Evolutionary conservation across 805 yeast genomes (phyloP).

Genomic region (Candida dajiaensis): DNA sequence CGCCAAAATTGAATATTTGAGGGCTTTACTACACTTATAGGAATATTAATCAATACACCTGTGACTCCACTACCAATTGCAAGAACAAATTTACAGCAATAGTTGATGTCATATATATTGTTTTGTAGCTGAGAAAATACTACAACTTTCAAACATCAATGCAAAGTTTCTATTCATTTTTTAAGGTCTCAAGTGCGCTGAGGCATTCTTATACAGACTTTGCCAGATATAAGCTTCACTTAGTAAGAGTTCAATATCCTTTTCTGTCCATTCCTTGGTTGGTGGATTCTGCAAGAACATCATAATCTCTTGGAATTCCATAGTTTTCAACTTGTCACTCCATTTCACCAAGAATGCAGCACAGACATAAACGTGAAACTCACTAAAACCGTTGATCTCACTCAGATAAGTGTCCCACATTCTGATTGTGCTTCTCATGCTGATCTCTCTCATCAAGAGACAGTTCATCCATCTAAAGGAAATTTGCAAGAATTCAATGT

Average conservation of each 20-base stretch:
- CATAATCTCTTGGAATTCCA: slow-evolving; percentile 94
- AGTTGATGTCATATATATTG: no score
- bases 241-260: slow-evolving; percentile 83
- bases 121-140: background rate
- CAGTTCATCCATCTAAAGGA: slow-evolving; percentile 99
- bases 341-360: slow-evolving; percentile 93
- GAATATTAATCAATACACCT: no score
- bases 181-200: slow-evolving; percentile 63
- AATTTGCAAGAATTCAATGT: slow-evolving; percentile 92
- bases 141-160: background rate
- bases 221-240: slow-evolving; percentile 99
- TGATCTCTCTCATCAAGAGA: slow-evolving; percentile 87
- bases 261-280: slow-evolving; percentile 77
- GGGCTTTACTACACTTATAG: no score
- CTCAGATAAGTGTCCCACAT: slow-evolving; percentile 97
- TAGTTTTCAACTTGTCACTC: slow-evolving; percentile 66
- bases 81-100: no score
- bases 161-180: background rate
- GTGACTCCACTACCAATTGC: no score
- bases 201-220: slow-evolving; percentile 80
- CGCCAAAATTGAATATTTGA: background rate
- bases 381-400: slow-evolving; percentile 75
- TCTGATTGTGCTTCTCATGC: slow-evolving; percentile 69
- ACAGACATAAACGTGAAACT: slow-evolving; percentile 94
- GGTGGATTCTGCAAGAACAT: slow-evolving; percentile 90